Base-by-base conservation (phyloP, 495 filamentous ascomycete species). In the Neurospora terricola region DNA sequence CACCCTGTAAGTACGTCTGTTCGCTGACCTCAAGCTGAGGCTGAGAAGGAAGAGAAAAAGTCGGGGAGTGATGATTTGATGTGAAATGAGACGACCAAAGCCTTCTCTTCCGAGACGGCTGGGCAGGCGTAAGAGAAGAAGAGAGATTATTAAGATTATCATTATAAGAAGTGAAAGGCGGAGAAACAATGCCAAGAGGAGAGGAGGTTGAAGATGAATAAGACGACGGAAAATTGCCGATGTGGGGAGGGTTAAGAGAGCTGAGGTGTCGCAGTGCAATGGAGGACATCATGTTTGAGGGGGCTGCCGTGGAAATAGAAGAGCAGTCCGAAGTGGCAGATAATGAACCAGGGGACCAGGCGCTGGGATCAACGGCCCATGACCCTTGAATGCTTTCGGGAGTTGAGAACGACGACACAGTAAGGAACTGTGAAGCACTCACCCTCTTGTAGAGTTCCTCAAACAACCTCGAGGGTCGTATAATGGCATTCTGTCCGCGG, bases 401-500 rank as follows among this genome's bases (percentile, higher is more conserved):
- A 79, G 76, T 77, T 73, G 74, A 71, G 76, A 75, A 76, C 38
- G 73, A 72, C 39, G 77, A 74, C 72, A 76, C 76, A 76, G 76
- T 38, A 76, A 81, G 77, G 75, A 76, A 78, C 75, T 80, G 75
- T 70, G 73, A 69, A 73, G 73, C 70, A 84, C 86, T 84, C 77
- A 88, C 87, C 80, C 85, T 82, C 77, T 79, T 80, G 78, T 84
- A 87, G 72, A 88, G 78, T 70, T 79, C 82, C 78, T 85, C 81
- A 80, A 88, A 87, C 72, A 79, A 78, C 73, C 82, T 80, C 72
- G 86, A 87, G 70, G 83, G 72, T 70, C 75, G 75, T 71, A 83
- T 80, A 66, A 78, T 75, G 38, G 80, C 82, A 77, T 83, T 86
- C 69, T 82, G 81, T 74, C 86, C 86, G 66, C 86, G 82, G 77